phyloP scores from a whole-genome alignment of 805 yeast species.

The Saccharomycopsis amapae region DNA sequence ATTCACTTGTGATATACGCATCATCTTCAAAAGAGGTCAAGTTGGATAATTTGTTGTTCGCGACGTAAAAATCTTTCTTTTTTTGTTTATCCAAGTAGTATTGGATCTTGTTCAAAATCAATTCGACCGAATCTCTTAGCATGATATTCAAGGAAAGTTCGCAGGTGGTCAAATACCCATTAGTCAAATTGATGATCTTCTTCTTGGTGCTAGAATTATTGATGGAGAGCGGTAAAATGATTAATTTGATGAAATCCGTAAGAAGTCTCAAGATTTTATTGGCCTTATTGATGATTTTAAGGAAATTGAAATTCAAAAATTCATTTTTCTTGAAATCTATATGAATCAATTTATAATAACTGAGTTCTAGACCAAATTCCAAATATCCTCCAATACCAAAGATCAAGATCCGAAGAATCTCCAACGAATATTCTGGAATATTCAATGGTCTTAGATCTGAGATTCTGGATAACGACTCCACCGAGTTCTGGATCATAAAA shows the following conservation, averaged over 20 bases:
- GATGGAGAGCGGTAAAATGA: constrained; percentile 66
- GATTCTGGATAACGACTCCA: constrained; percentile 72
- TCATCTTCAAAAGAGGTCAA: neutral
- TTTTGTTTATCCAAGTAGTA: constrained; percentile 57
- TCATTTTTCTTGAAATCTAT: constrained; percentile 30
- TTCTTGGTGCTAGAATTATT: constrained; percentile 51
- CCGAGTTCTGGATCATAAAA: constrained; percentile 55
- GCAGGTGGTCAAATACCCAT: constrained; percentile 49
- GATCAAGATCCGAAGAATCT: constrained; percentile 58
- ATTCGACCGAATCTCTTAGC: constrained; percentile 48
- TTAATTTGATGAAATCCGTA: constrained; percentile 66
- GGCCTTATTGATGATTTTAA: constrained; percentile 44
- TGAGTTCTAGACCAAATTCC: constrained; percentile 66
- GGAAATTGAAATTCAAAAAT: constrained; percentile 37
- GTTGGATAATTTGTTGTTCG: constrained; percentile 22
- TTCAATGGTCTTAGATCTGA: constrained; percentile 64
- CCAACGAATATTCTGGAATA: constrained; percentile 55
- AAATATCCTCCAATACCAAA: constrained; percentile 70
- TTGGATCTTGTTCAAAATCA: constrained; percentile 45
- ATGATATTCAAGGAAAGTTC: constrained; percentile 63
- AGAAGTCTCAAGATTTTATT: constrained; percentile 58
- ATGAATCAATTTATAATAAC: constrained; percentile 42
- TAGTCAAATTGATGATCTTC: constrained; percentile 54
- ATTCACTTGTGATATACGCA: constrained; percentile 25
- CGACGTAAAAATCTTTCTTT: constrained; percentile 57